Percentiles rank a stretch among this genome's conserved stretches.
Evolutionary conservation across 345 rosid genomes (phyloP).

Genomic region (Eucalyptus microcorys): DNA sequence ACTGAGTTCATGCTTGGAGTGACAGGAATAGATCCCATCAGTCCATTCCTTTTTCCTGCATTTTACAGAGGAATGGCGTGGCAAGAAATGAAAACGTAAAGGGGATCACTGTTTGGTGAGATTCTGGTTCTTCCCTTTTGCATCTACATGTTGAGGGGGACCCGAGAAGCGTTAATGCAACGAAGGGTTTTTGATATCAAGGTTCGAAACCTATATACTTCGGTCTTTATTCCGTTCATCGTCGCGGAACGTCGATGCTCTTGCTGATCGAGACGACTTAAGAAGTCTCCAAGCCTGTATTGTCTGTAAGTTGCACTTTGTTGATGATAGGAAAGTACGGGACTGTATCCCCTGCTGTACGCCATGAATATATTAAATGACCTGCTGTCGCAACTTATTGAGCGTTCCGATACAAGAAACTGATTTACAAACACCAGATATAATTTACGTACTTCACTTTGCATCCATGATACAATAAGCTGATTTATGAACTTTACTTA

Average conservation of each 20-base stretch:
- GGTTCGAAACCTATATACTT: background rate
- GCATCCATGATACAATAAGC: too few species aligned
- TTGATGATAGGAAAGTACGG: background rate
- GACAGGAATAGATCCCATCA: background rate
- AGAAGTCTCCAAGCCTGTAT: background rate
- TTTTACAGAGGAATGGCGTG: rapidly evolving
- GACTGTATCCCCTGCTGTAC: background rate
- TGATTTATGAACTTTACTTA: too few species aligned
- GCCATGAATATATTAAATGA: background rate
- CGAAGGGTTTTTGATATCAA: background rate
- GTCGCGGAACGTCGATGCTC: background rate
- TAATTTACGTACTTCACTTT: too few species aligned
- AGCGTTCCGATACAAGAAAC: too few species aligned
- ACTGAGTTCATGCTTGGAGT: background rate
- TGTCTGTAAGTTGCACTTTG: background rate
- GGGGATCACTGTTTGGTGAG: background rate
- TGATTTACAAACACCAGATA: background rate
- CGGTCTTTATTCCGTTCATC: background rate
- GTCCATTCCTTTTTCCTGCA: too few species aligned
- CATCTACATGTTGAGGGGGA: background rate
- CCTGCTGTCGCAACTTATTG: too few species aligned
- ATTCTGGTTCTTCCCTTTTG: background rate
- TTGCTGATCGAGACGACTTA: background rate
- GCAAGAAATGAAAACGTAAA: background rate
- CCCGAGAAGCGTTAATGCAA: background rate